Evolutionary conservation across 345 rosid species (phyloP), one percentile per base, ranked within the genome.

Genomic region (Syzygium aromaticum): DNA sequence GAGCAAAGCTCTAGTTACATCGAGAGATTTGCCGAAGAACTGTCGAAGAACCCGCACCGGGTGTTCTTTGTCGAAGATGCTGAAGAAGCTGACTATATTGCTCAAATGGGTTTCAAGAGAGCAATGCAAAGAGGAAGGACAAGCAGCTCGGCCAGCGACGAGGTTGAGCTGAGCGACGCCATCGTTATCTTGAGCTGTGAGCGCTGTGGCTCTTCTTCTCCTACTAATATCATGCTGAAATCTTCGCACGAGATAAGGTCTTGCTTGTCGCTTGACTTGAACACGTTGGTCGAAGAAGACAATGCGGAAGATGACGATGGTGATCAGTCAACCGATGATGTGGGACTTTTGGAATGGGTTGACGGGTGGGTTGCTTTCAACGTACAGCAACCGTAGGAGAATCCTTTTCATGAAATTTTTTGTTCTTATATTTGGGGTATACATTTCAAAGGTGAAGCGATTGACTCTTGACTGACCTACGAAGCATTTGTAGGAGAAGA

Each of bases 61-160:
- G 86, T 84, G 61, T 84, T 84, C 86, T 52, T 84, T 52, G 59
- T 84, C 16, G 86, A 84, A 84, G 86, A 84, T 54, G 59, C 40
- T 5, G 86, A 84, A n/a, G 43, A 52, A 28, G 59, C 59, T 22
- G 86, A 52, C 59, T 84, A 52, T 84, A 19, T 21, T 30, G 40
- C 43, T 52, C 59, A 84, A 84, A 84, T 84, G 52, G 54, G 63
- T 52, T 84, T n/a, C 86, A 84, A 84, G 59, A 52, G 59, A 84
- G 86, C 86, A 30, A 84, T 89, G 83, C 92, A 93, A 3, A 94
- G 92, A 8, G 98, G 94, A 86, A 95, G 94, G 85, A 92, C 93
- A 85, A 96, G 94, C 43, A 96, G 87, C 4, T 94, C 85, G 61
- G 94, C 92, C 3, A 96, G 87, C 57, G 86, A 94, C 84, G 87